phyloP scores from a whole-genome alignment of 768 basidiomycete species.

The Gloeopeniophorella convolvens region DNA sequence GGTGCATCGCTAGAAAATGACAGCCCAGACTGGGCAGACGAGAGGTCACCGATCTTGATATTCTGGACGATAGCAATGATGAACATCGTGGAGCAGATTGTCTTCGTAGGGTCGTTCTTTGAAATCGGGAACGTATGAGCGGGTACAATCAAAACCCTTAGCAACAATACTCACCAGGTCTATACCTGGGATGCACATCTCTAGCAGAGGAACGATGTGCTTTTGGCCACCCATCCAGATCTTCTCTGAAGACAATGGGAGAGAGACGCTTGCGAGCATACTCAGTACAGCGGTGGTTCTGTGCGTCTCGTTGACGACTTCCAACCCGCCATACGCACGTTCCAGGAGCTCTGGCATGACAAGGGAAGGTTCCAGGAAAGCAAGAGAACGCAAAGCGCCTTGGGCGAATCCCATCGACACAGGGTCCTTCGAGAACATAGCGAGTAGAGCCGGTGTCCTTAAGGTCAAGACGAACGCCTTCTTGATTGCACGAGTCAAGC shows the following conservation, averaged over 20 bases:
- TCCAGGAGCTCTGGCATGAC: constrained; percentile 91
- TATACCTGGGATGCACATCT: constrained; percentile 86
- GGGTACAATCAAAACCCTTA: not conserved
- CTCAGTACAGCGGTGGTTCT: constrained; percentile 87
- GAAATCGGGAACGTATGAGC: constrained; percentile 1
- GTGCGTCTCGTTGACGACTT: constrained; percentile 92
- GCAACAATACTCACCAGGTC: constrained; percentile 54
- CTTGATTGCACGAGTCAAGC: constrained; percentile 76
- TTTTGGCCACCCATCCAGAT: constrained; percentile 85
- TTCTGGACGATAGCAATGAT: constrained; percentile 68
- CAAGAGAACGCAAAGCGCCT: constrained; percentile 68
- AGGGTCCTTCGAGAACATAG: constrained; percentile 87
- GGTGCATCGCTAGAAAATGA: constrained; percentile 49
- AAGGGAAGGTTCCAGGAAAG: constrained; percentile 72
- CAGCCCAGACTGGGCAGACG: constrained; percentile 50
- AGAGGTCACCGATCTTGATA: constrained; percentile 73
- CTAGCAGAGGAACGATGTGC: constrained; percentile 80
- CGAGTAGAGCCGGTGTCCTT: constrained; percentile 79
- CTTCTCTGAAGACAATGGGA: constrained; percentile 69
- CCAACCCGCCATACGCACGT: constrained; percentile 85
- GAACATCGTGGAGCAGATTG: constrained; percentile 73
- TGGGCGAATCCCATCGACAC: constrained; percentile 78
- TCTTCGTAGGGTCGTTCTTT: constrained; percentile 78
- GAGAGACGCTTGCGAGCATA: constrained; percentile 69
- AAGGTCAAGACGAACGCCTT: constrained; percentile 75